A percentile compares a stretch with the other conserved stretches of the same genome.
phyloP scores from a whole-genome alignment of 78 protist genomes.

The Guillardia theta region DNA sequence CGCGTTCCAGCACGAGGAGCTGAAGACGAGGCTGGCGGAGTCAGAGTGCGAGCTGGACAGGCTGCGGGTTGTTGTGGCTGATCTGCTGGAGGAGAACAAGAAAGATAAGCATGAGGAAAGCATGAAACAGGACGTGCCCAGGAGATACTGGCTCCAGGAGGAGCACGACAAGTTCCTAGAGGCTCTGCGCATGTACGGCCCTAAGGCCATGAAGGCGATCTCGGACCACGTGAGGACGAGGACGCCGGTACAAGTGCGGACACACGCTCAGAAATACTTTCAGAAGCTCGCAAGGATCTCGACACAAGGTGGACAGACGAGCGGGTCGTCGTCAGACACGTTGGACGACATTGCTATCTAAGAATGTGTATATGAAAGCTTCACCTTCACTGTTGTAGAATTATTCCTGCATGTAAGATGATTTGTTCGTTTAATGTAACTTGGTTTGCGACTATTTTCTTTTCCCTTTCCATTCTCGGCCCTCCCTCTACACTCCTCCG shows the following conservation, averaged over 20 bases:
- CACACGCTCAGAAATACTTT: constrained; percentile 33
- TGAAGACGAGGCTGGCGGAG: neutral
- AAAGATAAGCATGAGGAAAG: neutral
- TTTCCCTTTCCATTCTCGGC: no score
- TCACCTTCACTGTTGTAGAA: no score
- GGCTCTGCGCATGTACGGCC: neutral
- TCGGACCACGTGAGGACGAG: neutral
- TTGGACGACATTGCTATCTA: no score
- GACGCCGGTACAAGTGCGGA: neutral
- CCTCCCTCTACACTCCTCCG: no score
- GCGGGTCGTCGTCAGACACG: no score
- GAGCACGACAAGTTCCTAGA: neutral
- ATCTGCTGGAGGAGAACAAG: neutral
- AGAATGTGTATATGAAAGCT: no score
- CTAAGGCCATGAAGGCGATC: neutral
- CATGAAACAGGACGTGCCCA: neutral
- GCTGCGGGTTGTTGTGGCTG: neutral
- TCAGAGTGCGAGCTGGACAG: neutral
- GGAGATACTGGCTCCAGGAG: neutral
- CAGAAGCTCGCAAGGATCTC: neutral
- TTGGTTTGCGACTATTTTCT: no score
- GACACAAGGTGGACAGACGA: no score
- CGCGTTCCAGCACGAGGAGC: neutral
- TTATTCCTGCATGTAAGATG: no score
- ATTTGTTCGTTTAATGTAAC: no score